phyloP scores from a whole-genome alignment of 2,329 filamentous ascomycete genomes.

The Neopestalotiopsis sp. region DNA sequence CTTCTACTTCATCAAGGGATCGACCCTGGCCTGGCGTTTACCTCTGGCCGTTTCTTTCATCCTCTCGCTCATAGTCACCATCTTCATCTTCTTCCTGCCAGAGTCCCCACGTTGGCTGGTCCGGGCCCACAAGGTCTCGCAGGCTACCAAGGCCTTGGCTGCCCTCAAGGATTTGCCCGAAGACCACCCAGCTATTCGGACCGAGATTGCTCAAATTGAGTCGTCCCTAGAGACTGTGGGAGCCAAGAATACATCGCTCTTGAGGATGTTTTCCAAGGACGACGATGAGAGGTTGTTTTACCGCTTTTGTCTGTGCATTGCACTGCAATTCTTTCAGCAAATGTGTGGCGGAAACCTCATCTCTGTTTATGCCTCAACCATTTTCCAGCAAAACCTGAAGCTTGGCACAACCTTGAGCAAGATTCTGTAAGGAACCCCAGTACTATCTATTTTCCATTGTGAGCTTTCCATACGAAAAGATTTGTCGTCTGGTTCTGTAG shows the following conservation, averaged over 20 bases:
- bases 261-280: constrained; percentile 51
- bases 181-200: constrained; percentile 29
- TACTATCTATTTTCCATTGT: too few relatives aligned
- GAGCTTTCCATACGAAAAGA: too few relatives aligned
- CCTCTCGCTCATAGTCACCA: constrained; percentile 33
- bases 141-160: constrained; percentile 38
- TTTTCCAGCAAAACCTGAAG: constrained; percentile 46
- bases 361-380: constrained; percentile 49
- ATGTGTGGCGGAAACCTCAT: constrained; percentile 54
- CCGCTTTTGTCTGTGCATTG: constrained; percentile 54
- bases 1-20: constrained; percentile 38
- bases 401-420: constrained; percentile 41
- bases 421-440: constrained; percentile 33
- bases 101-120: constrained; percentile 42
- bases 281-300: constrained; percentile 53
- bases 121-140: constrained; percentile 31
- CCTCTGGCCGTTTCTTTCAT: constrained; percentile 38
- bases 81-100: constrained; percentile 37
- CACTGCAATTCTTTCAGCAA: constrained; percentile 55
- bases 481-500: too few relatives aligned
- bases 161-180: constrained; percentile 25
- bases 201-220: constrained; percentile 53
- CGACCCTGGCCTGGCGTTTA: constrained; percentile 37
- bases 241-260: constrained; percentile 40
- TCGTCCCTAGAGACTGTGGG: constrained; percentile 49